Evolutionary conservation across 345 rosid genomes (phyloP).

Genomic region (Murraya paniculata): DNA sequence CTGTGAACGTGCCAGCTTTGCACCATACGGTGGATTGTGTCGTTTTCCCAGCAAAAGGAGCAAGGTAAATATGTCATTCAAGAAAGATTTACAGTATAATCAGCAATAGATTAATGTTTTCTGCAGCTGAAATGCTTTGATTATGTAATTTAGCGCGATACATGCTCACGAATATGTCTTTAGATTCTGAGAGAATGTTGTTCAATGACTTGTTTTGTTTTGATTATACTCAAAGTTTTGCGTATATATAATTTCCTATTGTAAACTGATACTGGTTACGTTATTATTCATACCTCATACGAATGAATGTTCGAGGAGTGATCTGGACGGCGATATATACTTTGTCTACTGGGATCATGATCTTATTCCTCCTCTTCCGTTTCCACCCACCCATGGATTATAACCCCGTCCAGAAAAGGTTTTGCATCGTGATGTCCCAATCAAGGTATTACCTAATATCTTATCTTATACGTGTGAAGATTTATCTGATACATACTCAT

Average conservation of each 20-base stretch:
- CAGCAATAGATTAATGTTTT: background rate
- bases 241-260: background rate
- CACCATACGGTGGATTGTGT: slow-evolving; percentile 54
- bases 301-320: slow-evolving; percentile 52
- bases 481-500: background rate
- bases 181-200: background rate
- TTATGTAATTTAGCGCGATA: background rate
- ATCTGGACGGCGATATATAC: slow-evolving; percentile 46
- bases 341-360: slow-evolving; percentile 45
- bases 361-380: slow-evolving; percentile 28
- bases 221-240: background rate
- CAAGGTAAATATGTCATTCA: slow-evolving; percentile 26
- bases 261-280: background rate
- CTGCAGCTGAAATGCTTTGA: background rate
- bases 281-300: slow-evolving; percentile 36
- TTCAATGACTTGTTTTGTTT: background rate
- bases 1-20: slow-evolving; percentile 46
- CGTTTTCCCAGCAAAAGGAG: slow-evolving; percentile 53
- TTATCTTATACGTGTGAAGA: background rate
- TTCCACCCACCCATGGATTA: slow-evolving; percentile 48
- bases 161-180: too few relatives aligned
- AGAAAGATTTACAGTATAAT: background rate
- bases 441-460: slow-evolving; percentile 32
- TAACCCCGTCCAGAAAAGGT: slow-evolving; percentile 19
- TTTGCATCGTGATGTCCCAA: slow-evolving; percentile 38